Evolutionary conservation across 176 grass and related monocot genomes (phyloP).

Genomic region (Miscanthus lutarioriparius): DNA sequence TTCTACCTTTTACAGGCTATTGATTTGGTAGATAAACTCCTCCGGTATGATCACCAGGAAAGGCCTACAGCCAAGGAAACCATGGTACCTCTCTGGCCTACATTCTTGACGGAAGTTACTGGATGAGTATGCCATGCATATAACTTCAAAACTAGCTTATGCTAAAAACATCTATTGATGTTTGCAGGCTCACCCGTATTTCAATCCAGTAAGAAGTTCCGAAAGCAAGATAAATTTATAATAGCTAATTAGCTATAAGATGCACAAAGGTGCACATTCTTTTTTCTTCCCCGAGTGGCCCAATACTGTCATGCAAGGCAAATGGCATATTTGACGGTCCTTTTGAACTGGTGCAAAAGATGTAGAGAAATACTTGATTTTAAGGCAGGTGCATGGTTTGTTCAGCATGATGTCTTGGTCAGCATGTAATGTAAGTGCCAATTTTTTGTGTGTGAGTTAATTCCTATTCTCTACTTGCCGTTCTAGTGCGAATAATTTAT

Average conservation of each 20-base stretch:
- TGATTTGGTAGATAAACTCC: constrained; percentile 86
- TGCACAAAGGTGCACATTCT: background rate
- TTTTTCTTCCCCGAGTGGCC: background rate
- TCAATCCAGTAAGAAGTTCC: constrained; percentile 57
- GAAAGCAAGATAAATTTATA: constrained; percentile 34
- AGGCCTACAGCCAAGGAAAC: constrained; percentile 89
- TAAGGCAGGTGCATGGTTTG: background rate
- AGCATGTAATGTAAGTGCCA: constrained; percentile 11
- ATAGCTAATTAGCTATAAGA: constrained; percentile 44
- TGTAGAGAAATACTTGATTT: constrained; percentile 22
- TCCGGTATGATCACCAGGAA: constrained; percentile 90
- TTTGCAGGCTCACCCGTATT: constrained; percentile 80
- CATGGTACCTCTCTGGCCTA: constrained; percentile 47
- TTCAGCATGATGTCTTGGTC: background rate
- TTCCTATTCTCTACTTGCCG: background rate
- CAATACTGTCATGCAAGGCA: background rate
- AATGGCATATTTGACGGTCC: constrained; percentile 1
- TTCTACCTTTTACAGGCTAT: constrained; percentile 60
- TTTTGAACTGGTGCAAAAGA: background rate
- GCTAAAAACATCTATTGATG: constrained; percentile 14
- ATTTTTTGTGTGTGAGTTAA: background rate
- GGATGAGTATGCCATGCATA: background rate
- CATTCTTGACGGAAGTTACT: constrained; percentile 12
- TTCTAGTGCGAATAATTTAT: constrained; percentile 6
- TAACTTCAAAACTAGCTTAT: background rate